Conservation (phyloP, 2,329 filamentous ascomycete genomes). For the Dichotomopilus funicola region DNA sequence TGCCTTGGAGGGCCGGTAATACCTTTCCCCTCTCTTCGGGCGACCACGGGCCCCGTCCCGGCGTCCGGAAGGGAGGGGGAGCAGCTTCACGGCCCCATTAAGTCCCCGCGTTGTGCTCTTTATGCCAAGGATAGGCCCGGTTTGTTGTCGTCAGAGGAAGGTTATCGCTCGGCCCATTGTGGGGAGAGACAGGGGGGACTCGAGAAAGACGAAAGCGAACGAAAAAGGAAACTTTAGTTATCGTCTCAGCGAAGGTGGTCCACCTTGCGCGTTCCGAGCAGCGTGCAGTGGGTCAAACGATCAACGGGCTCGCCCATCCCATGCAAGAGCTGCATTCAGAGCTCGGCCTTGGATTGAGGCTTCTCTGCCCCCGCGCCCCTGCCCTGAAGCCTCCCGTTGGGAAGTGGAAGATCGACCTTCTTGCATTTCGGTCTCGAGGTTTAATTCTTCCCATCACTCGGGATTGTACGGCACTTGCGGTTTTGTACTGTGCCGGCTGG, state of each 20-base stretch:
- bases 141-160: neutral
- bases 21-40: slow-evolving; percentile 5
- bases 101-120: neutral
- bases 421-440: no score
- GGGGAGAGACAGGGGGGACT: neutral
- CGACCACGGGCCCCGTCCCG: slow-evolving; percentile 8
- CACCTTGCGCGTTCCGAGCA: neutral
- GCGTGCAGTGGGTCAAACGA: no score
- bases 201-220: no score
- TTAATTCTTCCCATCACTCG: neutral
- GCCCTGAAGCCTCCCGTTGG: slow-evolving; percentile 7
- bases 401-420: neutral
- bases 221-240: neutral
- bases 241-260: neutral
- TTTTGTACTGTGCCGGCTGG: neutral
- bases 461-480: slow-evolving; percentile 5
- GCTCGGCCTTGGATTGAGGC: neutral
- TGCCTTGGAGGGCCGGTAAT: neutral
- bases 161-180: slow-evolving; percentile 2
- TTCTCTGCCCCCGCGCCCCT: neutral
- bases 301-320: no score
- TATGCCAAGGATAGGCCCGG: neutral
- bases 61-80: neutral
- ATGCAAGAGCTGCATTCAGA: neutral
- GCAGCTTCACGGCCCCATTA: neutral